A percentile compares a stretch with the other conserved stretches of the same genome.
Conservation (phyloP, 1,284 basidiomycete genomes). For the Cutaneotrichosporon sp. region DNA sequence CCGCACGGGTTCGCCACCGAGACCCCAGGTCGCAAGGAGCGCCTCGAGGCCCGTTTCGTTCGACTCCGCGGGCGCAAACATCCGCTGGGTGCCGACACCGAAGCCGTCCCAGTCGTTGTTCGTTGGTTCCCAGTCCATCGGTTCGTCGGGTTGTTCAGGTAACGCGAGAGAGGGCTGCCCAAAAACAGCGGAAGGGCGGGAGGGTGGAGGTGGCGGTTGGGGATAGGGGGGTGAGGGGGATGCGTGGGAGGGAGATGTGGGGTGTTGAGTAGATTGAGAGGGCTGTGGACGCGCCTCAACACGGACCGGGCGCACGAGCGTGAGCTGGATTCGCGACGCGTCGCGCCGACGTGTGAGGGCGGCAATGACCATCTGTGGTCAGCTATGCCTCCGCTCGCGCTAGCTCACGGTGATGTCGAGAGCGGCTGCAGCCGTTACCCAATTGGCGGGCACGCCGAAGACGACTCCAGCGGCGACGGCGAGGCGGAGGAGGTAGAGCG, state of each 20-base stretch:
- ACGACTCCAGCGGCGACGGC: conserved; percentile 2
- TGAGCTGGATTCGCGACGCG: conserved; percentile 12
- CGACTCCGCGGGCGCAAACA: conserved; percentile 32
- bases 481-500: conserved; percentile 8
- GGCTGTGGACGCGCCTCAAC: not conserved
- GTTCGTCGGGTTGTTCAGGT: conserved; percentile 19
- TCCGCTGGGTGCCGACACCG: conserved; percentile 40
- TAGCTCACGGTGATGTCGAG: conserved; percentile 10
- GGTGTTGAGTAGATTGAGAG: not conserved
- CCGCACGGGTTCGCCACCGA: conserved; percentile 15
- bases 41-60: conserved; percentile 48
- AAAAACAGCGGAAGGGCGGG: conserved; percentile 30
- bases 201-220: conserved; percentile 14
- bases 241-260: not conserved
- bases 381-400: not conserved
- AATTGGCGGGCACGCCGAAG: not conserved
- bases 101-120: conserved; percentile 43
- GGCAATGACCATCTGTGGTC: conserved; percentile 7
- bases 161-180: conserved; percentile 35
- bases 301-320: conserved; percentile 10
- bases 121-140: conserved; percentile 51
- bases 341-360: conserved; percentile 14
- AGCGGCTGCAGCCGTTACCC: not conserved
- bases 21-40: conserved; percentile 44
- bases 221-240: not conserved